These are phyloP conservation scores for Cercospora berteroae DNA, from an alignment of 2,329 filamentous ascomycete genomes.

Conservation along the genomic window DNA sequence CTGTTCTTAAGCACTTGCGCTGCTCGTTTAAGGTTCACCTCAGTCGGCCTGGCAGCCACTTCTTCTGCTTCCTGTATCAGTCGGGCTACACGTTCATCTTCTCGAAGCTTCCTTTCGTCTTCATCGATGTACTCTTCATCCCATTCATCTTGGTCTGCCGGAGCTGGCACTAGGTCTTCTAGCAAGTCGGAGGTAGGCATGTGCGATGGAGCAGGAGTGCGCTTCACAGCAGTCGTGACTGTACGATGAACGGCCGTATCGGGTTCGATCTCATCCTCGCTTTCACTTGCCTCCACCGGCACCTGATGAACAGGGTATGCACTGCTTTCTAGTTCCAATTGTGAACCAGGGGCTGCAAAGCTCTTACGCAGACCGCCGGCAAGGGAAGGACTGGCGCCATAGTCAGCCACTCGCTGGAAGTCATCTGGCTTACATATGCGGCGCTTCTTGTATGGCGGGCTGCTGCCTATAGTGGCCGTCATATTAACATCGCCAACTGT, in stretches of 20 bases:
- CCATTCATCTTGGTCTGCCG: conserved; percentile 34
- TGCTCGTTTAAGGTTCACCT: conserved; percentile 46
- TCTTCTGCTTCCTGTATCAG: conserved; percentile 50
- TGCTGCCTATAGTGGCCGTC: conserved; percentile 59
- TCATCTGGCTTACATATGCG: conserved; percentile 44
- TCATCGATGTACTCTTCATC: conserved; percentile 55
- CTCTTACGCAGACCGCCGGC: conserved; percentile 46
- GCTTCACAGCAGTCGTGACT: neutral
- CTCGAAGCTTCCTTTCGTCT: conserved; percentile 53
- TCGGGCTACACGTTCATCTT: conserved; percentile 46
- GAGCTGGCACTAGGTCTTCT: conserved; percentile 27
- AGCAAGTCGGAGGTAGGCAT: conserved; percentile 24
- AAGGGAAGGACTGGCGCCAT: conserved; percentile 40
- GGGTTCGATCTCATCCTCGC: conserved; percentile 26
- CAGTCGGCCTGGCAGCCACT: conserved; percentile 43
- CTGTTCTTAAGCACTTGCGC: conserved; percentile 55
- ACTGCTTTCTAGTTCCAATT: conserved; percentile 30
- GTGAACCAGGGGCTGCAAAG: conserved; percentile 57
- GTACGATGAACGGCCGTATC: neutral
- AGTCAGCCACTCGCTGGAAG: conserved; percentile 46
- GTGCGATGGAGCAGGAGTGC: neutral
- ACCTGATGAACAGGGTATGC: conserved; percentile 14
- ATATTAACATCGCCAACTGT: conserved; percentile 70
- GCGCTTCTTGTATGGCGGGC: conserved; percentile 48
- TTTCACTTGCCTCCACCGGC: neutral